Base-by-base conservation (phyloP, 495 filamentous ascomycete genomes). In the Hapsidospora chrysogenum region DNA sequence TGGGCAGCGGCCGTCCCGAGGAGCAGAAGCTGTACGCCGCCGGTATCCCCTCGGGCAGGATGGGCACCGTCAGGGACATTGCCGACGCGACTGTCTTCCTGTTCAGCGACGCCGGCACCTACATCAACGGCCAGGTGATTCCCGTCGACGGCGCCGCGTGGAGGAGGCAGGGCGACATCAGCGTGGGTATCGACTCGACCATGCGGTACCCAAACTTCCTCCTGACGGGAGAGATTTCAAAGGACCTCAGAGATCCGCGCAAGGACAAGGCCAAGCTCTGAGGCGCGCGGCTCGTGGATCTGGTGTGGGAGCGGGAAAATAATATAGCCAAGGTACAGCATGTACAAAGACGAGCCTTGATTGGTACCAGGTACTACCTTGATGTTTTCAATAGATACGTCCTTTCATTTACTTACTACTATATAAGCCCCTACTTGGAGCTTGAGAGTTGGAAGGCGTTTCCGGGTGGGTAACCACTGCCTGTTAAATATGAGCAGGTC, bases 21-120 rank as follows among this genome's bases (percentile, higher is more conserved):
- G 33, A 39, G 7, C 55, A 52, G 23, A 41, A 50, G 27, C 31
- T 32, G 26, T 49, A 41, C 7, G 47, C 48, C 13, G 44, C 37
- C 10, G 29, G 30, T 0, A 53, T 80, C 15, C 89, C 89, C 0
- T 51, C 78, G 0, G 82, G 84, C 9, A 63, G 84, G 32, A 68
- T 68, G 41, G 89, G 87, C n/a, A 72, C 66, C 1, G 70, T 92
- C 7, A 74, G 74, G 38, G 87, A 97, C 45, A 86, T 97, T 47
- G 80, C 86, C 0, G 85, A 97, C 58, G 82, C 86, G 11, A 93
- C 86, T 0, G 74, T 96, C 0, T 96, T 72, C 43, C 53, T 94
- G 16, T 85, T 94, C 42, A 75, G 74, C 17, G 78, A 87, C 31
- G 74, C 80, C 0, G 86, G 80, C 2, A 85, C 74, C 46, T 95